Conservation (phyloP, 352 stramenopile species). For the Lagenidium giganteum region DNA sequence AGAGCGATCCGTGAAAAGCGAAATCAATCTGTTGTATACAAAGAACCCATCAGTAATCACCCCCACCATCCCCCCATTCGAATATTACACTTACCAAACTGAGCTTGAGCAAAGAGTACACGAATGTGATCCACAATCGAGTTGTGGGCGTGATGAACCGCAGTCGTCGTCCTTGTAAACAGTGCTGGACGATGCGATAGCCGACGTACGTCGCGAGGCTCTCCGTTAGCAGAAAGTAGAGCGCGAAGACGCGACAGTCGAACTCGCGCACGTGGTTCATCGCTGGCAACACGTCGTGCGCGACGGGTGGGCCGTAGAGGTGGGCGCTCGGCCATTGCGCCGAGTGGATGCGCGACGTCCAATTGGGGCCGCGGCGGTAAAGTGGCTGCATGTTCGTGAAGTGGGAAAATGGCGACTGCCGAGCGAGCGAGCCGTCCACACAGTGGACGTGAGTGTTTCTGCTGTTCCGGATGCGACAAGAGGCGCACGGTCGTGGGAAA, state of each 20-base stretch:
- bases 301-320: constrained; percentile 38
- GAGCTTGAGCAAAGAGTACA: constrained; percentile 79
- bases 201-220: constrained; percentile 69
- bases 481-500: no score
- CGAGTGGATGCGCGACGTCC: constrained; percentile 31
- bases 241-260: constrained; percentile 67
- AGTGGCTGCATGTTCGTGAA: constrained; percentile 30
- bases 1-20: constrained; percentile 68
- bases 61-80: not conserved
- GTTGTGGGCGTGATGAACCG: constrained; percentile 51
- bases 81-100: constrained; percentile 31
- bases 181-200: constrained; percentile 79
- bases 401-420: no score
- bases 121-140: constrained; percentile 62
- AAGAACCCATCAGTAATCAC: constrained; percentile 5
- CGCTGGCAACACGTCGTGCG: constrained; percentile 25
- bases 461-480: no score
- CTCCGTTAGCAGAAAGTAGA: constrained; percentile 78
- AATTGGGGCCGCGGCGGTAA: constrained; percentile 55
- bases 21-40: constrained; percentile 53
- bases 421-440: not conserved
- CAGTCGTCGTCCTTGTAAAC: constrained; percentile 59
- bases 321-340: constrained; percentile 24
- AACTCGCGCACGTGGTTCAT: constrained; percentile 35
- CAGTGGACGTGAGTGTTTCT: not conserved